These are phyloP conservation scores for Globisporangium irregulare DNA, from an alignment of 352 stramenopile genomes.

Conservation along the genomic window DNA sequence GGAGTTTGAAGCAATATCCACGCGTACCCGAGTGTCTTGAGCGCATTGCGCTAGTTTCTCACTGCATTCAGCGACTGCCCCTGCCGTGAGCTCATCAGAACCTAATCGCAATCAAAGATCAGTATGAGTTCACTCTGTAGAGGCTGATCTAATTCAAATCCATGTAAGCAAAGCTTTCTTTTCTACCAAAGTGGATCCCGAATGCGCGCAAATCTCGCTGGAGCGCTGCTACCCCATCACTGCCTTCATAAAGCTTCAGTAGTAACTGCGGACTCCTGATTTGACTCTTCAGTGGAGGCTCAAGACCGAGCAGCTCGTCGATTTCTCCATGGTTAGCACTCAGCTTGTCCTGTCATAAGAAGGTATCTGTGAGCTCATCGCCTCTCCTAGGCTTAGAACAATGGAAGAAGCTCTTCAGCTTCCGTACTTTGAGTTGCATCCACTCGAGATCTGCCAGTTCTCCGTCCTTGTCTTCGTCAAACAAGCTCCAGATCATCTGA, in stretches of 20 bases:
- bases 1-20: background rate
- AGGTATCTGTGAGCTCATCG: background rate
- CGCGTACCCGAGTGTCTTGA: conserved; percentile 23
- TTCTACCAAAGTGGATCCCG: conserved; percentile 42
- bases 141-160: background rate
- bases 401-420: background rate
- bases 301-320: conserved; percentile 20
- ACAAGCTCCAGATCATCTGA: conserved; percentile 41
- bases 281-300: background rate
- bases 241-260: conserved; percentile 31
- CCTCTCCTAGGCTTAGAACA: background rate
- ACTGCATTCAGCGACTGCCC: conserved; percentile 24
- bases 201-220: conserved; percentile 36
- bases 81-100: conserved; percentile 18
- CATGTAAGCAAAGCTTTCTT: background rate
- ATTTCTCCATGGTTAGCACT: conserved; percentile 22
- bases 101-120: conserved; percentile 7
- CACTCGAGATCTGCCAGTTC: conserved; percentile 28
- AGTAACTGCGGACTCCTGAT: conserved; percentile 8
- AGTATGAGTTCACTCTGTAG: background rate
- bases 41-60: conserved; percentile 24
- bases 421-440: conserved; percentile 34
- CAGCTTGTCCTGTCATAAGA: conserved; percentile 24
- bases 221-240: conserved; percentile 21
- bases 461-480: conserved; percentile 31